phyloP scores from a whole-genome alignment of 495 filamentous ascomycete genomes.

The Pseudomonodictys pantanalensis region DNA sequence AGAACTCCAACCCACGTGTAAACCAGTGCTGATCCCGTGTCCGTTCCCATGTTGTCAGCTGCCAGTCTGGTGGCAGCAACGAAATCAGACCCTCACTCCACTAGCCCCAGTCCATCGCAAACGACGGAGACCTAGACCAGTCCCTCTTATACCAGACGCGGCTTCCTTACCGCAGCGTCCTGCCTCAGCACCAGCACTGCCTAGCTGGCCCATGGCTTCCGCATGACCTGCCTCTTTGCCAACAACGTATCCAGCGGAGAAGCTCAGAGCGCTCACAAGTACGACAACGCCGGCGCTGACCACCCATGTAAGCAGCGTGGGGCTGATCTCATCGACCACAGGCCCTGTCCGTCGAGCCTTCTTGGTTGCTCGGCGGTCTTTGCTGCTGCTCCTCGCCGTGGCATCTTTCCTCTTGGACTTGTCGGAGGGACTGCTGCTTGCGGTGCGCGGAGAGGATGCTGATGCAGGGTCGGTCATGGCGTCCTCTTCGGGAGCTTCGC shows the following conservation, averaged over 20 bases:
- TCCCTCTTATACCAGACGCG: conserved; percentile 31
- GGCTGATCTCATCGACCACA: conserved; percentile 50
- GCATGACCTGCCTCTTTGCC: conserved; percentile 75
- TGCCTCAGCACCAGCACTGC: conserved; percentile 41
- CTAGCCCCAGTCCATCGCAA: conserved; percentile 30
- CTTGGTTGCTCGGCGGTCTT: conserved; percentile 31
- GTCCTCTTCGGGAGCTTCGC: conserved; percentile 38
- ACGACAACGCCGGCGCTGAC: conserved; percentile 90
- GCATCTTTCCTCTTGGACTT: conserved; percentile 38
- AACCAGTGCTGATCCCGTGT: not conserved
- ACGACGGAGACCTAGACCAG: conserved; percentile 34
- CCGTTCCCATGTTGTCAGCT: not conserved
- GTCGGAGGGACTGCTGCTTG: conserved; percentile 16
- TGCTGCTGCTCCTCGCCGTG: conserved; percentile 24
- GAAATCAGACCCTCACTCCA: conserved; percentile 23
- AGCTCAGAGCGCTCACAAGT: conserved; percentile 84
- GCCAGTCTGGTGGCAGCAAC: not conserved
- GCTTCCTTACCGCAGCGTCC: conserved; percentile 40
- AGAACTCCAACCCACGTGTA: not conserved
- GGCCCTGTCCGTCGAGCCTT: conserved; percentile 34
- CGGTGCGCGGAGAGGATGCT: conserved; percentile 23
- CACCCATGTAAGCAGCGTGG: conserved; percentile 86
- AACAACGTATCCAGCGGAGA: conserved; percentile 87
- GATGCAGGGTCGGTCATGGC: conserved; percentile 33
- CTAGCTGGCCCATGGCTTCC: conserved; percentile 50